Conservation (phyloP, 208 protist species). For the Lotmaria passim region DNA sequence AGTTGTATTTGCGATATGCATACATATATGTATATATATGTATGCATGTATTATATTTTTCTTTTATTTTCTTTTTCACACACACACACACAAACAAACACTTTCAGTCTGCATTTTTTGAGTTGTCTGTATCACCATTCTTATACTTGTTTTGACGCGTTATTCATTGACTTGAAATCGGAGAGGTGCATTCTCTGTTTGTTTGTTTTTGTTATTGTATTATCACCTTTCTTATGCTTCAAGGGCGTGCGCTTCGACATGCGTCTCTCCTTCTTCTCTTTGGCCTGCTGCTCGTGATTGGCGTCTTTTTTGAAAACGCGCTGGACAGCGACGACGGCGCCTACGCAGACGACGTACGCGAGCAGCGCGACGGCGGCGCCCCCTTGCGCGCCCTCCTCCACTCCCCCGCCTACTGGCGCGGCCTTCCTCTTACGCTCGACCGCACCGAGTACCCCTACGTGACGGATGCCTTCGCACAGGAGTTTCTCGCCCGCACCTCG, state of each 20-base stretch:
- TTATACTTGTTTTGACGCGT: too few relatives aligned
- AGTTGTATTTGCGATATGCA: too few relatives aligned
- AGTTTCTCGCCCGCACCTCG: conserved; percentile 17
- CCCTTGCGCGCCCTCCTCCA: background rate
- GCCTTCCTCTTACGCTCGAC: conserved; percentile 8
- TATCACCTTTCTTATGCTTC: background rate
- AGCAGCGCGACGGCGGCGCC: conserved; percentile 5
- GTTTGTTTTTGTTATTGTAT: background rate
- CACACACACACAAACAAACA: too few relatives aligned
- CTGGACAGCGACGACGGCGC: conserved; percentile 26
- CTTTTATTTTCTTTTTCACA: too few relatives aligned
- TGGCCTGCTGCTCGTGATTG: conserved; percentile 23
- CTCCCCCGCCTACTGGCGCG: conserved; percentile 15
- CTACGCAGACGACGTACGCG: conserved; percentile 12
- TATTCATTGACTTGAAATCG: too few relatives aligned
- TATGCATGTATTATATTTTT: too few relatives aligned
- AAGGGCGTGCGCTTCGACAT: conserved; percentile 20
- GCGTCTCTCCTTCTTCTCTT: conserved; percentile 32
- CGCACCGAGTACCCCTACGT: conserved; percentile 8
- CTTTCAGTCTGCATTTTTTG: too few relatives aligned
- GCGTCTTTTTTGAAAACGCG: conserved; percentile 4
- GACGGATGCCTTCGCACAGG: conserved; percentile 5
- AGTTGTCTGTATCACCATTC: too few relatives aligned
- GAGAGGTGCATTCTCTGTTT: too few relatives aligned
- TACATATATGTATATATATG: too few relatives aligned